Percentiles rank a stretch among this genome's conserved stretches.
These are phyloP conservation scores for Sinapis alba DNA, from an alignment of 441 rosid genomes.

Conservation along the genomic window DNA sequence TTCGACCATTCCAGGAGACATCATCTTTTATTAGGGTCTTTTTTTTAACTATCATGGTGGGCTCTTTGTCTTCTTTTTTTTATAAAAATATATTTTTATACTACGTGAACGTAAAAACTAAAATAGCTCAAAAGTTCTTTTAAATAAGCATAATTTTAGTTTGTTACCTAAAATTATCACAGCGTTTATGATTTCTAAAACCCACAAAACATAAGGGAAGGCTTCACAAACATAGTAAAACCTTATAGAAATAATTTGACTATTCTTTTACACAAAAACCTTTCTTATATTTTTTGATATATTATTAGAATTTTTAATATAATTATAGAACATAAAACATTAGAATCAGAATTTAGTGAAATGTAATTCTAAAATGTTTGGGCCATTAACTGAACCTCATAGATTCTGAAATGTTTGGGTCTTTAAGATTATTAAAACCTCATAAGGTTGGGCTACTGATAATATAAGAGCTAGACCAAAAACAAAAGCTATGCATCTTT, in stretches of 20 bases:
- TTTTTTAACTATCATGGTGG: not conserved
- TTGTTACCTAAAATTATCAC: not conserved
- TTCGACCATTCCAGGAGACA: constrained; percentile 40
- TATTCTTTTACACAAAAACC: not conserved
- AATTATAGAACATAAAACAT: too few species aligned
- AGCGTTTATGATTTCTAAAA: not conserved
- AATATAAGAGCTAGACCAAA: not conserved
- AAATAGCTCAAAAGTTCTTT: not conserved
- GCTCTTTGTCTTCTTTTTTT: too few species aligned
- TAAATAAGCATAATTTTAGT: not conserved
- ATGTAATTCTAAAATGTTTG: not conserved
- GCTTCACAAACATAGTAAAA: not conserved
- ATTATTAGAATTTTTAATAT: too few species aligned
- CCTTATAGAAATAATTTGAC: not conserved
- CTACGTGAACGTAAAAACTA: not conserved
- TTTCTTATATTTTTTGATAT: not conserved
- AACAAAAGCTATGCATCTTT: not conserved
- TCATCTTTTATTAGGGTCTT: too few species aligned
- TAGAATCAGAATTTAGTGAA: too few species aligned
- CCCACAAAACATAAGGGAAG: not conserved
- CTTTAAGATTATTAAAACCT: not conserved
- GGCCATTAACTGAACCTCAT: not conserved
- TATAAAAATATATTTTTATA: too few species aligned
- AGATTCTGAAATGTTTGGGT: not conserved
- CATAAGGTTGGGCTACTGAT: not conserved